Evolutionary conservation across 139 green algal genomes (phyloP).

Genomic region (Zygnema cylindricum): DNA sequence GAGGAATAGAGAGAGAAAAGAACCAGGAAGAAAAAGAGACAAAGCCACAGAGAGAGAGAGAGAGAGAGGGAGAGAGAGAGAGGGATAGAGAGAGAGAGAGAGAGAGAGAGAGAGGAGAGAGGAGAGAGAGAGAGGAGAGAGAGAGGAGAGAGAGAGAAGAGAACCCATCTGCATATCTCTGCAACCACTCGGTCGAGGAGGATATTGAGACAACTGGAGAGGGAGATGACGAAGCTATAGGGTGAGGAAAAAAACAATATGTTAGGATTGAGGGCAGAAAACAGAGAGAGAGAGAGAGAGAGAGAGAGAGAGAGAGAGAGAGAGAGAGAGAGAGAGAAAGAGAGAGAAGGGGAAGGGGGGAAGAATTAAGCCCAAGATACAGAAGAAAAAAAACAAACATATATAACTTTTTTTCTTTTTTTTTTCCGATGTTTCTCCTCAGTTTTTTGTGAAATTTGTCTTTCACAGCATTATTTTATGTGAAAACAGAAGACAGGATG

Average conservation of each 20-base stretch:
- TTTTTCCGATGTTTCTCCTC: too few species aligned
- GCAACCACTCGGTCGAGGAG: slow-evolving; percentile 2
- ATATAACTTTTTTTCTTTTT: not conserved
- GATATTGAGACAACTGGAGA: slow-evolving; percentile 30
- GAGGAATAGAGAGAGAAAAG: too few species aligned
- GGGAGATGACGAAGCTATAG: slow-evolving; percentile 43
- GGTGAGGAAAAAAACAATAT: slow-evolving; percentile 53
- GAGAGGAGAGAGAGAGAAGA: not conserved
- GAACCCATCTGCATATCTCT: slow-evolving; percentile 16
- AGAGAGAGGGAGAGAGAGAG: not conserved
- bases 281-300: not conserved
- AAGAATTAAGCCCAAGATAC: too few species aligned
- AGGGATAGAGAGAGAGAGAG: not conserved
- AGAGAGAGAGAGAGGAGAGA: not conserved
- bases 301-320: not conserved
- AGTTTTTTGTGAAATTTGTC: too few species aligned
- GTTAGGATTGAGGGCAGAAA: not conserved
- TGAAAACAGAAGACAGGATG: too few species aligned
- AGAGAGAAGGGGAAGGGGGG: not conserved
- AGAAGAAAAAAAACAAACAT: not conserved
- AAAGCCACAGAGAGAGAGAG: too few species aligned
- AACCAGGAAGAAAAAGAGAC: too few species aligned
- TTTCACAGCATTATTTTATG: too few species aligned
- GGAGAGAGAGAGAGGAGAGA: not conserved
- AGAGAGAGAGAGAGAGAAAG: not conserved